Evolutionary conservation across 2,329 filamentous ascomycete species (phyloP), one percentile per base, ranked within the genome.

Genomic region (Pestalotiopsis sp.): DNA sequence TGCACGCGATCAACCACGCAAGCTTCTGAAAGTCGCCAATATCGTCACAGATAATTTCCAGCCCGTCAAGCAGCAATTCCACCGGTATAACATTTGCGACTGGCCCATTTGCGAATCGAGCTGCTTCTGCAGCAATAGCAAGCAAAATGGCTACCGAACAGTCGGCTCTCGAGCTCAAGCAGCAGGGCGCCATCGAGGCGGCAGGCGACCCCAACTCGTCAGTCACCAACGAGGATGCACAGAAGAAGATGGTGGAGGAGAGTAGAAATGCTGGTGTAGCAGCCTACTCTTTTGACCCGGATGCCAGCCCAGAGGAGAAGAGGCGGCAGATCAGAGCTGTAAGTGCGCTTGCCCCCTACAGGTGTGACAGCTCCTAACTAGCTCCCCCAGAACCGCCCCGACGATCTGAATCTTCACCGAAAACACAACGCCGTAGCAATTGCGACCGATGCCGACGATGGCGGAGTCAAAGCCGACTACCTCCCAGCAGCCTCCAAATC

Each of bases 271-370:
- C 92, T 13, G 96, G 96, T 57, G 89, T 92, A 27, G 84, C 91
- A 38, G 95, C 94, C 72, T 96, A 93, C 78, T 89, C 91, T 71
- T 99, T 98, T 82, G 88, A 99, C 78, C 94, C 96, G 0, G 83
- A 97, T 84, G 95, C 94, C 57, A 91, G 87, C 58, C 87, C 92
- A 0, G 93, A 94, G 78, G 87, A 97, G 80, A 99, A 99, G 84
- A 91, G 88, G 70, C 91, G 91, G 39, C 93, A 95, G 78, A 91
- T 92, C 25, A 85, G 87, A 85, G 88, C 91, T 77, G 94, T 97
- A 86, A 76, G 91, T 58, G 12, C 69, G 14, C 14, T 13, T 41
- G 11, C 12, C 12, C 17, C 11, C 36, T 41, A 23, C 61, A 38
- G 12, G 6, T 45, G 14, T 36, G 36, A 36, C 31, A 36, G 36